A percentile compares a stretch with the other conserved stretches of the same genome.
Evolutionary conservation across 2,329 filamentous ascomycete genomes (phyloP).

Genomic region (Ceratocystis lukuohia): DNA sequence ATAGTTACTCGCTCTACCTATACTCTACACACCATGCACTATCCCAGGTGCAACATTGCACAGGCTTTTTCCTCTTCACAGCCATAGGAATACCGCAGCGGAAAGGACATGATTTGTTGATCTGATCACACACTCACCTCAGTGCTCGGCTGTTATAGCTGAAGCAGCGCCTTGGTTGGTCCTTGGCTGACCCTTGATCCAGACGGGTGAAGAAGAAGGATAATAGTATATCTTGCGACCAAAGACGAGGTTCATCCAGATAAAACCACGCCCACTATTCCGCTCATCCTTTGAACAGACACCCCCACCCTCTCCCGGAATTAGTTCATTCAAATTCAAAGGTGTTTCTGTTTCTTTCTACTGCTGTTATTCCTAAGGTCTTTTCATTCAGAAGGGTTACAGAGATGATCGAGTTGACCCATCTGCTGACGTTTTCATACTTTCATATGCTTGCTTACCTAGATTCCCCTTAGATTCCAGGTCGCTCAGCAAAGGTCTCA

Average conservation of each 20-base stretch:
- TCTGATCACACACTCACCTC: conserved; percentile 5
- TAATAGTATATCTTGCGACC: not conserved
- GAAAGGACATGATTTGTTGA: conserved; percentile 1
- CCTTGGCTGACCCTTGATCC: not conserved
- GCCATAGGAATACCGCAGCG: not conserved
- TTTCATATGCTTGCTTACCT: not conserved
- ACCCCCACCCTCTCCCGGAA: not conserved
- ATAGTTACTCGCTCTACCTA: not conserved
- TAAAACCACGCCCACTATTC: not conserved
- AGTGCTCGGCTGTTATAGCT: conserved; percentile 2
- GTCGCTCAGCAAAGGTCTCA: not conserved
- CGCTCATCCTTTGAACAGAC: not conserved
- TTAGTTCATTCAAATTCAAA: not conserved
- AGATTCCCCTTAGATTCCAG: not conserved
- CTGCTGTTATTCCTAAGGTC: not conserved
- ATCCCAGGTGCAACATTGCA: conserved; percentile 3
- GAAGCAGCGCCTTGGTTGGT: conserved; percentile 1
- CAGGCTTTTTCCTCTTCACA: conserved; percentile 2
- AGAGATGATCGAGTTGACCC: conserved; percentile 2
- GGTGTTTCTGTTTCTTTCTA: not conserved
- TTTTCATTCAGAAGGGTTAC: not conserved
- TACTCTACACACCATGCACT: not conserved
- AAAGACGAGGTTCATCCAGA: not conserved
- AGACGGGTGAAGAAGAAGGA: not conserved
- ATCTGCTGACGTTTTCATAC: not conserved